Base-by-base conservation (phyloP, 768 basidiomycete species). In the Stropharia rugosoannulata region DNA sequence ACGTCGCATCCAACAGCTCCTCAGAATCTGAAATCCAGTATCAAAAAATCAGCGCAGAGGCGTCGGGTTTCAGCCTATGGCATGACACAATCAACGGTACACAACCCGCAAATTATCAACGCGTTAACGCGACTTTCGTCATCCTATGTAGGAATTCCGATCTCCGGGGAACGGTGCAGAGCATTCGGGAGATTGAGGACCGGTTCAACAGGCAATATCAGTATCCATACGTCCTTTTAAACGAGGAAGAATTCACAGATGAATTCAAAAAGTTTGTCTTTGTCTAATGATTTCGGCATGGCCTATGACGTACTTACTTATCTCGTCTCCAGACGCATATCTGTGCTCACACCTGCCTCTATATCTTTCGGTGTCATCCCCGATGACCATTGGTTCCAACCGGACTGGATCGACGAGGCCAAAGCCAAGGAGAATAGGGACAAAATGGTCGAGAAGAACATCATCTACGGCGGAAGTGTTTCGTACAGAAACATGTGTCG, bases 161-260 rank as follows among this genome's bases (percentile, higher is more conserved):
- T 60, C 56, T 89, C 18, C 64, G 78, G n/a, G 77, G 77, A 3
- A 82, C 88, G 32, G 73, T 90, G 54, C 75, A 74, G 55, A 87
- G 86, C 58, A 82, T 95, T 60, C 81, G 84, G 63, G 81, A 86
- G 70, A 75, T 93, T 60, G 94, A 96, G 73, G 85, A 89, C 62
- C 75, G 87, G 47, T 95, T 95, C 71, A 96, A 96, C 71, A 76
- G 78, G 50, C 80, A 80, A 62, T 87, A 83, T 58, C 73, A 78
- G 40, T 95, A 96, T 64, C 90, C 92, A 4, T 95, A 89, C 70
- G 86, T 92, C 35, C 84, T 96, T 70, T 75, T 96, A 59, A 95
- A 95, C 64, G 93, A 96, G 53, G 84, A 82, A 59, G 78, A 79
- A 1, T 95, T 95, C 66, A 78, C 83, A 18, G 84, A 86, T 7